phyloP scores from a whole-genome alignment of 2,329 filamentous ascomycete species.

The Fusarium sp. region DNA sequence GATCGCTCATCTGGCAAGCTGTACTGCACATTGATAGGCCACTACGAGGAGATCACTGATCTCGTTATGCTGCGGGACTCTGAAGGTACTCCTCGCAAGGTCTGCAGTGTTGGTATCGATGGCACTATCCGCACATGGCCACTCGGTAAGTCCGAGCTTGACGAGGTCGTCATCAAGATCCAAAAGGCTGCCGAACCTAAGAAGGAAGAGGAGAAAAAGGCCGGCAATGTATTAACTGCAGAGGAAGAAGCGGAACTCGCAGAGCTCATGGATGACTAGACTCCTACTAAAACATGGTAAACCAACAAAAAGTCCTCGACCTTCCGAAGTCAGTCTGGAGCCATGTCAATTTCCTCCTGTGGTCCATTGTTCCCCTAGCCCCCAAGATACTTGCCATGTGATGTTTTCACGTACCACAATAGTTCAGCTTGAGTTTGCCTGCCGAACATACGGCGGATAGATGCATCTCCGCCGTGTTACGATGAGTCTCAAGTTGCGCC shows the following conservation, averaged over 20 bases:
- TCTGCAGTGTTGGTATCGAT: conserved; percentile 91
- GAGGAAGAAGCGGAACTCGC: conserved; percentile 96
- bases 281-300: conserved; percentile 2
- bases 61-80: conserved; percentile 72
- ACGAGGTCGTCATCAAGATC: conserved; percentile 63
- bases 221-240: conserved; percentile 75
- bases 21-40: conserved; percentile 81
- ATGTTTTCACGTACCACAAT: conserved; percentile 24
- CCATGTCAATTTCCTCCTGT: neutral
- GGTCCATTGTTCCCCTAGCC: neutral
- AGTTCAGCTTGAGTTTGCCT: conserved; percentile 34
- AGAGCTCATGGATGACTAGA: conserved; percentile 84
- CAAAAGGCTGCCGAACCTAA: conserved; percentile 66
- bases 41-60: conserved; percentile 94
- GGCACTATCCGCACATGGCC: conserved; percentile 90
- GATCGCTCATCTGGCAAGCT: conserved; percentile 80
- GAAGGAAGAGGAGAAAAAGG: conserved; percentile 62
- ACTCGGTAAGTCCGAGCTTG: conserved; percentile 72
- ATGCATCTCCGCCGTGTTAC: conserved; percentile 2
- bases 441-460: conserved; percentile 13
- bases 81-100: conserved; percentile 57
- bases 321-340: conserved; percentile 1
- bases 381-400: conserved; percentile 14
- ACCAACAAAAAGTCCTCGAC: neutral
- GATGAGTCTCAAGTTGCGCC: conserved; percentile 1